These are phyloP conservation scores for Cystofilobasidium capitatum DNA, from an alignment of 768 basidiomycete genomes.

Conservation along the genomic window DNA sequence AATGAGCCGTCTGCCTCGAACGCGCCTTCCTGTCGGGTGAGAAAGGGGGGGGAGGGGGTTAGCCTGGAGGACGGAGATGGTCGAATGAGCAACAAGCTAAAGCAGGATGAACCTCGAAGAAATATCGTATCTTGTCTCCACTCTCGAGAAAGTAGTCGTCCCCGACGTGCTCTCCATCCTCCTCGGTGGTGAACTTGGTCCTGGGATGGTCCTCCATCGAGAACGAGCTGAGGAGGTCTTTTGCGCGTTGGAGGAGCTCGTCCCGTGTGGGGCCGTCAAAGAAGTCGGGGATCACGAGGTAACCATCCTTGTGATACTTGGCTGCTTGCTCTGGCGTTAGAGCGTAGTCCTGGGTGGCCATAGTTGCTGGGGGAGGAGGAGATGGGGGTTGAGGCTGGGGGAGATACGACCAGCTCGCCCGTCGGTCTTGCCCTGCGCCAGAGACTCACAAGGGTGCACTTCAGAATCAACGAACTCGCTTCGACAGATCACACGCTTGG, in stretches of 20 bases:
- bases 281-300: constrained; percentile 68
- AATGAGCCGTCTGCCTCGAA: constrained; percentile 49
- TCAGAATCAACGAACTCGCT: too few species aligned
- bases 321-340: constrained; percentile 17
- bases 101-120: constrained; percentile 52
- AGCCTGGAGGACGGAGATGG: too few species aligned
- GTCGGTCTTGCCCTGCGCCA: too few species aligned
- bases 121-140: constrained; percentile 85
- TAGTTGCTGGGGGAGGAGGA: background rate
- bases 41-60: too few species aligned
- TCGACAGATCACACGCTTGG: too few species aligned
- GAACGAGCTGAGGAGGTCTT: constrained; percentile 68
- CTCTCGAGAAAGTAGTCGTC: constrained; percentile 88
- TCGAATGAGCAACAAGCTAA: background rate
- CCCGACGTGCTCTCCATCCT: constrained; percentile 57
- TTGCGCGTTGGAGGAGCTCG: constrained; percentile 59
- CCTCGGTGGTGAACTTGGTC: constrained; percentile 84
- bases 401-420: too few species aligned
- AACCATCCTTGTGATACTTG: constrained; percentile 39
- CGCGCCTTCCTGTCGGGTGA: constrained; percentile 51
- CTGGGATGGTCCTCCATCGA: constrained; percentile 66
- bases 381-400: background rate
- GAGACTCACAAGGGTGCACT: too few species aligned
- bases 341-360: background rate
- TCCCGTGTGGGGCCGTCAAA: constrained; percentile 51